Conservation (phyloP, 1,139 yeast species). For the Hansenula lynferdii region DNA sequence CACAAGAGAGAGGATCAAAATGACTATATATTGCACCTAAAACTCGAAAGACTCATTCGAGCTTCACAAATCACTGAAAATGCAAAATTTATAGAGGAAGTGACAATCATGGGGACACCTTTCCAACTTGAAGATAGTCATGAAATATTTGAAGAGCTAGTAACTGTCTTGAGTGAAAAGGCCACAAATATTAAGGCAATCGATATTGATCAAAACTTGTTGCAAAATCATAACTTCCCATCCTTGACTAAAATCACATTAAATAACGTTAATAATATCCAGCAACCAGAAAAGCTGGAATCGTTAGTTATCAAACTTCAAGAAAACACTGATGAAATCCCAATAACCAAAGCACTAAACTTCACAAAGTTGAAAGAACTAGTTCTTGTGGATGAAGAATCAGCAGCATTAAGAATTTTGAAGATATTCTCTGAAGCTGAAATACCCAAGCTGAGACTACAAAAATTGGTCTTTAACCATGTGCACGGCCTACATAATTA, state of each 20-base stretch:
- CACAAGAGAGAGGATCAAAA: constrained; percentile 26
- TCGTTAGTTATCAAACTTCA: background rate
- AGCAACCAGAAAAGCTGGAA: background rate
- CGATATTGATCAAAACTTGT: constrained; percentile 15
- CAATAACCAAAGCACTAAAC: constrained; percentile 7
- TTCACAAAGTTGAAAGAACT: constrained; percentile 10
- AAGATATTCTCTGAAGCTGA: constrained; percentile 22
- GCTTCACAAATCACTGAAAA: constrained; percentile 6
- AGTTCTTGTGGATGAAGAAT: constrained; percentile 28
- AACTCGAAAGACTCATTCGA: constrained; percentile 23
- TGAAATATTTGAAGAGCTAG: constrained; percentile 13
- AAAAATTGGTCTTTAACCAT: constrained; percentile 32
- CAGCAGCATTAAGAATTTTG: constrained; percentile 31
- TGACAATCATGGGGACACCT: constrained; percentile 18
- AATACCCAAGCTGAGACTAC: constrained; percentile 18
- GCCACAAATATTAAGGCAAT: constrained; percentile 13
- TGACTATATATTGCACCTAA: constrained; percentile 28
- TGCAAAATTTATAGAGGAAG: constrained; percentile 10
- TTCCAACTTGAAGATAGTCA: constrained; percentile 22
- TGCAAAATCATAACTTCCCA: constrained; percentile 8
- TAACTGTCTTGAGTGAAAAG: constrained; percentile 11
- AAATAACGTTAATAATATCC: constrained; percentile 1
- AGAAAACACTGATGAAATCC: constrained; percentile 2
- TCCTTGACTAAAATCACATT: constrained; percentile 11
- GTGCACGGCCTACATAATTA: constrained; percentile 37